These are phyloP conservation scores for Daldinia bambusicola DNA, from an alignment of 495 filamentous ascomycete species.

Conservation along the genomic window DNA sequence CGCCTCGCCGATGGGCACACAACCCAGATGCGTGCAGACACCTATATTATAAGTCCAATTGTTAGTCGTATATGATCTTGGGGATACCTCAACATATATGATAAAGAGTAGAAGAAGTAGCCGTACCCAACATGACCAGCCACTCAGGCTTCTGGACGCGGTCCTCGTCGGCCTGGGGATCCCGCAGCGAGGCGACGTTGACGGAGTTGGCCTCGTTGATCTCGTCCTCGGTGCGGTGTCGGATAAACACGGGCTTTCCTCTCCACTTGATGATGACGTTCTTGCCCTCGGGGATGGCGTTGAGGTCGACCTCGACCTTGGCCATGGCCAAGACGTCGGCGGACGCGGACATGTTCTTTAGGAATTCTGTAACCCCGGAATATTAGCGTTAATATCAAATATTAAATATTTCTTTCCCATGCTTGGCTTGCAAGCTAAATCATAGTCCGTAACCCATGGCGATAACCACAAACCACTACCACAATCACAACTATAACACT, in stretches of 20 bases:
- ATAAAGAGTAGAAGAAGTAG: constrained; percentile 15
- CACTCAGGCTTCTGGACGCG: constrained; percentile 98
- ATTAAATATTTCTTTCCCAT: not conserved
- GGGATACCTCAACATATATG: not conserved
- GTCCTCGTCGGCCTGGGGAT: constrained; percentile 89
- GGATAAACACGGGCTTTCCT: constrained; percentile 99
- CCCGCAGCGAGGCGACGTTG: constrained; percentile 81
- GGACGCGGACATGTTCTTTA: constrained; percentile 99
- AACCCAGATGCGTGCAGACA: constrained; percentile 98
- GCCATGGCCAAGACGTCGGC: constrained; percentile 98
- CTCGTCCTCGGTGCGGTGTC: constrained; percentile 90
- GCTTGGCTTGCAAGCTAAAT: not conserved
- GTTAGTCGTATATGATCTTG: constrained; percentile 22
- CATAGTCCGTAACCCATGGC: no score
- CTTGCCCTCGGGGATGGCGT: constrained; percentile 96
- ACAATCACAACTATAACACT: not conserved
- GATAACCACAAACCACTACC: no score
- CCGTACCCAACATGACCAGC: constrained; percentile 96
- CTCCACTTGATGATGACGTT: constrained; percentile 99
- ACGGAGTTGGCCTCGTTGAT: constrained; percentile 84
- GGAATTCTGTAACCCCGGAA: constrained; percentile 75
- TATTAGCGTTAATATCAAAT: constrained; percentile 27
- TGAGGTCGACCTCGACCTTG: constrained; percentile 97
- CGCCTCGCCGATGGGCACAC: constrained; percentile 98
- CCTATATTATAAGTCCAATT: constrained; percentile 57